These are phyloP conservation scores for Cyathus striatus DNA, from an alignment of 768 basidiomycete species.

Conservation along the genomic window DNA sequence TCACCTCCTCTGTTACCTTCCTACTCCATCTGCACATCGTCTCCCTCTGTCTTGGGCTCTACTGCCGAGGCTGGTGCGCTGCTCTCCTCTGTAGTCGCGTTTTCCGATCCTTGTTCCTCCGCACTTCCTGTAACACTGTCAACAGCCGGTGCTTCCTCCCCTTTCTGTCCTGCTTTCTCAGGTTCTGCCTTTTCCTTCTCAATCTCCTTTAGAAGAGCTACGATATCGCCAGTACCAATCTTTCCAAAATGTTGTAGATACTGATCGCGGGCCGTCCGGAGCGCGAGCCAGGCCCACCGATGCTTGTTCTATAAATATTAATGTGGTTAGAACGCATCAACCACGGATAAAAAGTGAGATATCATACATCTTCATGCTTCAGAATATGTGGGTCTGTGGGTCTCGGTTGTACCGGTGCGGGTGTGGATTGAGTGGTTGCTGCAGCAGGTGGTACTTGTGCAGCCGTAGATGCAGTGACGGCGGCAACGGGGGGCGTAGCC, in stretches of 20 bases:
- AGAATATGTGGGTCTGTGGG: conserved; percentile 44
- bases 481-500: too few relatives aligned
- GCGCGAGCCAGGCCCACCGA: conserved; percentile 75
- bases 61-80: conserved; percentile 11
- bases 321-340: conserved; percentile 4
- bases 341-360: conserved; percentile 9
- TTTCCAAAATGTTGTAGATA: conserved; percentile 76
- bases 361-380: conserved; percentile 56
- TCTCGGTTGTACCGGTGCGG: conserved; percentile 16
- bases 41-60: conserved; percentile 22
- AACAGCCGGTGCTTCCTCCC: conserved; percentile 23
- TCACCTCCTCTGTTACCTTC: too few relatives aligned
- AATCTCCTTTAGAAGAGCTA: conserved; percentile 43
- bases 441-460: conserved; percentile 14
- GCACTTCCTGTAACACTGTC: conserved; percentile 14
- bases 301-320: conserved; percentile 56
- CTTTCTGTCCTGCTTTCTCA: conserved; percentile 34
- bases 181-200: conserved; percentile 40
- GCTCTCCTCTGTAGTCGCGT: conserved; percentile 18
- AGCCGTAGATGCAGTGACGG: conserved; percentile 21
- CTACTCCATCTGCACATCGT: conserved; percentile 49
- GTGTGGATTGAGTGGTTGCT: conserved; percentile 15
- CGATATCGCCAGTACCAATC: conserved; percentile 76
- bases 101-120: conserved; percentile 29
- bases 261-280: conserved; percentile 70